Base-by-base conservation (phyloP, 495 filamentous ascomycete species). In the Geopyxis carbonaria region DNA sequence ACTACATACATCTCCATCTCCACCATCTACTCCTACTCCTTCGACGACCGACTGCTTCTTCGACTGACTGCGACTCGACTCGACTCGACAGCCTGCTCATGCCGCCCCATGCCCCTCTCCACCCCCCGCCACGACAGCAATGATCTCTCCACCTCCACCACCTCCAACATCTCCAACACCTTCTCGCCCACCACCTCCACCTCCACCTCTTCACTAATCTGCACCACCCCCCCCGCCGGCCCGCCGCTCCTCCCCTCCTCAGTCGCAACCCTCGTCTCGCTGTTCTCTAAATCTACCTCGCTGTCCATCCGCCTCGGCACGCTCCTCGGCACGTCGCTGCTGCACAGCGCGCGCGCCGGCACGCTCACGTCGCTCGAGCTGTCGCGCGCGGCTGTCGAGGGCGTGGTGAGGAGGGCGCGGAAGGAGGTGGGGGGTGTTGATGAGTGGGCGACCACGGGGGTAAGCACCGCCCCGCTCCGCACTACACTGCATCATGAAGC, bases 331-430 rank as follows among this genome's bases (percentile, higher is more conserved):
- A 70, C 72, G 3, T 65, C 70, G 27, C 69, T 75, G 5, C 53
- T 85, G 22, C 69, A 74, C 54, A 70, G 72, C 9, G 76, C 75
- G 33, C 69, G 75, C 44, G 59, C 69, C 30, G 78, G 78, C 3
- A 79, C 79, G 2, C 56, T 84, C 38, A 78, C 76, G 0, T 69
- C 75, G 29, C 53, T 86, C 13, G 78, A 80, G 59, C 50, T 84
- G 10, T 71, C 74, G 34, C 67, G 78, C 24, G 67, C 66, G 25
- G 56, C 80, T 5, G 62, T 84, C 29, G 76, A 82, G 48, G 69
- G 69, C 9, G 69, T 82, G 36, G 47, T 86, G 15, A 67, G 61
- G 20, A 64, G 73, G 28, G 22, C n/a, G 14, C 35, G 24, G 18
- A 38, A 36, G 14, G 28, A 30, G 43, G 29, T 15, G 14, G 44